Conservation (phyloP, 805 yeast genomes). For the Jamesozyma lodderae region DNA sequence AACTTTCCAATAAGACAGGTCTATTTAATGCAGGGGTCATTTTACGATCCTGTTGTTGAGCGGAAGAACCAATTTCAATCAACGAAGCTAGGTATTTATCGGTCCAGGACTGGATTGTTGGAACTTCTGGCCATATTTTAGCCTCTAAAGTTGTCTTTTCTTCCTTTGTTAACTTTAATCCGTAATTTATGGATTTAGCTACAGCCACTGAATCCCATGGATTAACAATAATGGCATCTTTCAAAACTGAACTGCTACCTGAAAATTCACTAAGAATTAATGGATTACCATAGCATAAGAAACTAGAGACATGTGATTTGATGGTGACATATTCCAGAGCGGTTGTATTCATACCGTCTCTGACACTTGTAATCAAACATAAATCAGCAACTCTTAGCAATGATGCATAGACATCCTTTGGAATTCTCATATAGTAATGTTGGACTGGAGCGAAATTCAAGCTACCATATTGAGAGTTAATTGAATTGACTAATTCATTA, state of each 20-base stretch:
- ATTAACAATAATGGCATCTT: slow-evolving; percentile 73
- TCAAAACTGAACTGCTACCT: slow-evolving; percentile 68
- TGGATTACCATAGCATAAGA: slow-evolving; percentile 43
- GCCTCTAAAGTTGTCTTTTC: slow-evolving; percentile 40
- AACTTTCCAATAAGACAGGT: slow-evolving; percentile 51
- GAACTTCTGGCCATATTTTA: slow-evolving; percentile 54
- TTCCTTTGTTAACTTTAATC: slow-evolving; percentile 46
- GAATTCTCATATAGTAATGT: slow-evolving; percentile 85
- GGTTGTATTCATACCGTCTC: slow-evolving; percentile 97
- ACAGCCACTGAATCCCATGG: slow-evolving; percentile 98
- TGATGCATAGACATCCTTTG: slow-evolving; percentile 82
- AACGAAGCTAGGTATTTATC: slow-evolving; percentile 46
- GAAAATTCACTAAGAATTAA: slow-evolving; percentile 86
- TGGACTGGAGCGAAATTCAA: slow-evolving; percentile 81
- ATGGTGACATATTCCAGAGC: slow-evolving; percentile 87
- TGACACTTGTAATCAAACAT: slow-evolving; percentile 77
- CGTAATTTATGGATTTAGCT: slow-evolving; percentile 69
- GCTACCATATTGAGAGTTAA: slow-evolving; percentile 78
- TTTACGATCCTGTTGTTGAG: slow-evolving; percentile 37
- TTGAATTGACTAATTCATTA: slow-evolving; percentile 68
- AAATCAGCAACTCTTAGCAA: slow-evolving; percentile 82
- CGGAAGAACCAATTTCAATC: slow-evolving; percentile 31
- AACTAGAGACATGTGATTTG: slow-evolving; percentile 43
- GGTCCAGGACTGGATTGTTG: slow-evolving; percentile 78
- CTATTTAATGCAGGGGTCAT: slow-evolving; percentile 78